Conservation (phyloP, 2,329 filamentous ascomycete genomes). For the Xylaria sp. region DNA sequence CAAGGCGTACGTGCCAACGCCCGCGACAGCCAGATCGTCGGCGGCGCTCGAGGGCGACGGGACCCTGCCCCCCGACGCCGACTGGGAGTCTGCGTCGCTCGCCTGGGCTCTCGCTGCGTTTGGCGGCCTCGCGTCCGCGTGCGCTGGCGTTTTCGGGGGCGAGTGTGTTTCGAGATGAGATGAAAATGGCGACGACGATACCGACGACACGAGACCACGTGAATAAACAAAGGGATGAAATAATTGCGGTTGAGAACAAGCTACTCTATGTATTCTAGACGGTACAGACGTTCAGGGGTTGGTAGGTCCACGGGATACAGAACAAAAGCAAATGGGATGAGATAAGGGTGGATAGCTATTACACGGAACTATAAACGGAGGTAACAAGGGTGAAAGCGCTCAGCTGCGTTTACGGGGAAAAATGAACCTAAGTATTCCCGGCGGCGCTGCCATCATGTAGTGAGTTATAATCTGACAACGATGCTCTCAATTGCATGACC, state of each 20-base stretch:
- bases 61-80: slow-evolving; percentile 54
- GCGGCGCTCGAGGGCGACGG: slow-evolving; percentile 53
- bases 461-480: not conserved
- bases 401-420: not conserved
- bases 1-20: slow-evolving; percentile 53
- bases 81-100: slow-evolving; percentile 60
- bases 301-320: not conserved
- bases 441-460: too few relatives aligned
- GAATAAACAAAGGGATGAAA: not conserved
- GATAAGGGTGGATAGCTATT: not conserved
- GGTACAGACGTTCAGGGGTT: not conserved
- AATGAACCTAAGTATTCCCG: not conserved
- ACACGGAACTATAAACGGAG: not conserved
- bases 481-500: not conserved
- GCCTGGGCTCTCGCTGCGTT: slow-evolving; percentile 59
- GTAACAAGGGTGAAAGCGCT: not conserved
- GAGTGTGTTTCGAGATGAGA: slow-evolving; percentile 57
- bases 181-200: slow-evolving; percentile 38
- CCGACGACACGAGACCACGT: not conserved
- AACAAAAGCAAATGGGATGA: not conserved
- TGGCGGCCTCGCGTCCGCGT: slow-evolving; percentile 58
- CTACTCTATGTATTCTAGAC: not conserved
- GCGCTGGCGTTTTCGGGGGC: slow-evolving; percentile 59
- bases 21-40: slow-evolving; percentile 45
- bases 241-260: not conserved